Evolutionary conservation across 2,329 filamentous ascomycete species (phyloP).

Genomic region (Aureobasidium sp.): DNA sequence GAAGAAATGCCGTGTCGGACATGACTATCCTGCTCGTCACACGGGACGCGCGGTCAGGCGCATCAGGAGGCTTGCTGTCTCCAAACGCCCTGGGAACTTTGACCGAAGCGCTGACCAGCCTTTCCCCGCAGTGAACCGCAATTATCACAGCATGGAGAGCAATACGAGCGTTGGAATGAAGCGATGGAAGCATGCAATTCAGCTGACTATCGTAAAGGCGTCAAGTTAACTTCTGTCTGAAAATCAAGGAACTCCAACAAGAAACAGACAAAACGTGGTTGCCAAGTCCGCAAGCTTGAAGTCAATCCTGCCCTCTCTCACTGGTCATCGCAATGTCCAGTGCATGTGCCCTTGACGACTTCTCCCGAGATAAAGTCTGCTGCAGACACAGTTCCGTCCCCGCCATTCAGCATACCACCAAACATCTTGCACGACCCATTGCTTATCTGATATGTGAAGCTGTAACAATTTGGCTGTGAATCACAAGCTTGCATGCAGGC

Average conservation of each 20-base stretch:
- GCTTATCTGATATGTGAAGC: neutral
- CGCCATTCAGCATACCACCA: slow-evolving; percentile 9
- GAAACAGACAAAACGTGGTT: neutral
- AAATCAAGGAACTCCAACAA: neutral
- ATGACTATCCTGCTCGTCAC: neutral
- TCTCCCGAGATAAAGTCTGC: slow-evolving; percentile 4
- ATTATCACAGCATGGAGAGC: neutral
- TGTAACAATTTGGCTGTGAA: neutral
- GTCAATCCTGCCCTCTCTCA: neutral
- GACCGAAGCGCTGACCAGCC: neutral
- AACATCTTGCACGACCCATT: neutral
- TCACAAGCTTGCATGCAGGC: slow-evolving; percentile 2
- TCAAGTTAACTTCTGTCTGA: neutral
- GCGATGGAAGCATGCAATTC: neutral
- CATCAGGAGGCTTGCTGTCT: neutral
- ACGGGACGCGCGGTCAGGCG: slow-evolving; percentile 1
- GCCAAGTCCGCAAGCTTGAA: neutral
- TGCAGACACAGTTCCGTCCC: neutral
- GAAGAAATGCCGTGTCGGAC: neutral
- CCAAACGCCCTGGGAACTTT: neutral
- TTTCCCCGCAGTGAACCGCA: neutral
- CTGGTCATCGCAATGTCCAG: neutral
- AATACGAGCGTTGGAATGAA: neutral
- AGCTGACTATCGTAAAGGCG: neutral
- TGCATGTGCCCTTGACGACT: slow-evolving; percentile 2